These are phyloP conservation scores for Diplocarpon rosae DNA, from an alignment of 2,329 filamentous ascomycete species.

Conservation along the genomic window DNA sequence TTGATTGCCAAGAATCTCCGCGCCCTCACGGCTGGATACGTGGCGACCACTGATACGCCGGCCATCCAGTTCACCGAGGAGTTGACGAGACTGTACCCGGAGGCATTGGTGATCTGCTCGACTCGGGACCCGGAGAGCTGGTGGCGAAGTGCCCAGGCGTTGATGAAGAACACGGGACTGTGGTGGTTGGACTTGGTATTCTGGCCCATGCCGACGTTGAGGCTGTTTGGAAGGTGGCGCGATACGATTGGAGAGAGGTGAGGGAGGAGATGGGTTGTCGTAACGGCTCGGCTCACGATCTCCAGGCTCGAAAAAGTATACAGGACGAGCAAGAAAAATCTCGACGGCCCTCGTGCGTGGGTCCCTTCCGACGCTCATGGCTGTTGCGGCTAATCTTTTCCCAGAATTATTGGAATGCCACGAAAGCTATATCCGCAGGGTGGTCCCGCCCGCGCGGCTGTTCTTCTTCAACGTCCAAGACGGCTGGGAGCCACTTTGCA, in stretches of 20 bases:
- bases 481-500: constrained; percentile 29
- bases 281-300: background rate
- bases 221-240: constrained; percentile 9
- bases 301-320: constrained; percentile 7
- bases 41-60: constrained; percentile 23
- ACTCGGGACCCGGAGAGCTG: constrained; percentile 4
- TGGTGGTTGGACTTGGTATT: constrained; percentile 8
- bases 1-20: constrained; percentile 1
- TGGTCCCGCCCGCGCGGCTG: constrained; percentile 8
- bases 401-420: constrained; percentile 10
- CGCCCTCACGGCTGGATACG: constrained; percentile 19
- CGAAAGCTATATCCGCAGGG: constrained; percentile 7
- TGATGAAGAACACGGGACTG: constrained; percentile 4
- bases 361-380: background rate
- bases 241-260: constrained; percentile 4
- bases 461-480: constrained; percentile 14
- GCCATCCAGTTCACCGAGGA: constrained; percentile 21
- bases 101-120: constrained; percentile 5
- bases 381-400: background rate
- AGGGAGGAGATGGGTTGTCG: background rate
- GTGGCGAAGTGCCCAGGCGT: constrained; percentile 1
- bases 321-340: background rate
- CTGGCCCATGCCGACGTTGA: constrained; percentile 9
- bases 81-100: constrained; percentile 1
- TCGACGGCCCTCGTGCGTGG: constrained; percentile 6